phyloP scores from a whole-genome alignment of 1,284 basidiomycete species.

The Marasmius fiardii region DNA sequence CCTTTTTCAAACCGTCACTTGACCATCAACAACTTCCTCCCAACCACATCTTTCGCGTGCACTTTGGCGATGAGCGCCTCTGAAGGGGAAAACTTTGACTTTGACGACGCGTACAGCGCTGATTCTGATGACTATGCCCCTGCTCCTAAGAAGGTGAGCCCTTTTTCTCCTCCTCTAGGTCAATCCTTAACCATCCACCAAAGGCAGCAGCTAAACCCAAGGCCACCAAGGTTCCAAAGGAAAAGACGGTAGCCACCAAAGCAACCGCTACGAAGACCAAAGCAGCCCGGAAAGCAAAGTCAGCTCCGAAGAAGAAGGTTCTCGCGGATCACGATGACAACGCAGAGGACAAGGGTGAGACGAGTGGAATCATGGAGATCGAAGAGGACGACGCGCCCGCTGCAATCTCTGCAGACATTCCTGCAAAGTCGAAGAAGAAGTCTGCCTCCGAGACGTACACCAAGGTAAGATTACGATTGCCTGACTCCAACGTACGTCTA shows the following conservation, averaged over 20 bases:
- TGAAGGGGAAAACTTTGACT: constrained; percentile 64
- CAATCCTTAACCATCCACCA: constrained; percentile 15
- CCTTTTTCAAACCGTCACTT: not conserved
- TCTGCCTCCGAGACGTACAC: constrained; percentile 90
- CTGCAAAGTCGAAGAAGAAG: constrained; percentile 61
- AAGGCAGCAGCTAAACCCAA: constrained; percentile 30
- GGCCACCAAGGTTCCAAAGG: constrained; percentile 19
- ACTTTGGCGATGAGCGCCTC: constrained; percentile 49
- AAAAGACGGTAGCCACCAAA: constrained; percentile 31
- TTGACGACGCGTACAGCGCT: constrained; percentile 55
- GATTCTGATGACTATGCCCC: constrained; percentile 66
- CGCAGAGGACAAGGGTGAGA: constrained; percentile 31
- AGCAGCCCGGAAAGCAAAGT: constrained; percentile 35
- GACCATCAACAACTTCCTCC: constrained; percentile 4
- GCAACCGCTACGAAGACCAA: constrained; percentile 32
- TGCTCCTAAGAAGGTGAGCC: constrained; percentile 54
- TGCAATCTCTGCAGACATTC: constrained; percentile 29
- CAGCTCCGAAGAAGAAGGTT: constrained; percentile 67
- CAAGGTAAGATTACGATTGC: constrained; percentile 55
- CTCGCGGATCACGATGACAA: constrained; percentile 64
- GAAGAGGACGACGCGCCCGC: constrained; percentile 42
- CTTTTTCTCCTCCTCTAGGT: constrained; percentile 12
- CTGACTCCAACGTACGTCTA: not conserved
- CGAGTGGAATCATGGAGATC: constrained; percentile 30
- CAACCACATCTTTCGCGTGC: constrained; percentile 16